Evolutionary conservation across 2,329 filamentous ascomycete genomes (phyloP).

Genomic region (Lachnellula occidentalis): DNA sequence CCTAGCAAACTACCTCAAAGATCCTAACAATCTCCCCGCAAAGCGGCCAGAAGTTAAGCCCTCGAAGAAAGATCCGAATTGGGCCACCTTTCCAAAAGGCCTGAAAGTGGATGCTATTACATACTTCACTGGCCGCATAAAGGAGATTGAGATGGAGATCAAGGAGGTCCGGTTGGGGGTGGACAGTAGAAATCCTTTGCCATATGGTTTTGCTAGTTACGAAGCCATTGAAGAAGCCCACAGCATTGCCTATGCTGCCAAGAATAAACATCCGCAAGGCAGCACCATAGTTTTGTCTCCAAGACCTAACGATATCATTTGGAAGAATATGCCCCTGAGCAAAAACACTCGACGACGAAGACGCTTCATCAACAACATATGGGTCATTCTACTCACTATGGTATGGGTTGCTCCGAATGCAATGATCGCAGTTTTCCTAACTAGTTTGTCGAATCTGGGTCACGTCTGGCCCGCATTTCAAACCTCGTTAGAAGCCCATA

Average conservation of each 20-base stretch:
- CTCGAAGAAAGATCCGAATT: conserved; percentile 71
- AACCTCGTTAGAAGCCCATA: conserved; percentile 54
- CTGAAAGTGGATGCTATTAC: conserved; percentile 91
- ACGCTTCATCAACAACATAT: conserved; percentile 73
- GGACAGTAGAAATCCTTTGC: conserved; percentile 81
- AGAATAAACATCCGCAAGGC: conserved; percentile 74
- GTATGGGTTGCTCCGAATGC: conserved; percentile 91
- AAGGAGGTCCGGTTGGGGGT: conserved; percentile 75
- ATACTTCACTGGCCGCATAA: conserved; percentile 81
- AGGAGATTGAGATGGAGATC: conserved; percentile 75
- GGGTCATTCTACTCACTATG: conserved; percentile 74
- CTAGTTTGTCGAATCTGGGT: conserved; percentile 77
- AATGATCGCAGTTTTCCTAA: conserved; percentile 87
- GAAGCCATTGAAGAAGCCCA: conserved; percentile 84
- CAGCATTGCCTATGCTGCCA: conserved; percentile 73
- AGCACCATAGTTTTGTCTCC: conserved; percentile 75
- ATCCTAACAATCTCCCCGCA: conserved; percentile 73
- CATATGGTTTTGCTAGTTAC: conserved; percentile 93
- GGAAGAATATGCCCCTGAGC: conserved; percentile 81
- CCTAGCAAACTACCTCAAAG: conserved; percentile 83
- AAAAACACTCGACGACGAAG: conserved; percentile 65
- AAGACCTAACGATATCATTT: conserved; percentile 86
- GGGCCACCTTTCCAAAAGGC: conserved; percentile 55
- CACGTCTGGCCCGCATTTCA: conserved; percentile 74
- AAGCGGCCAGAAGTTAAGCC: conserved; percentile 74